Evolutionary conservation across 1,284 basidiomycete species (phyloP).

Genomic region (Sporisorium exsertum): DNA sequence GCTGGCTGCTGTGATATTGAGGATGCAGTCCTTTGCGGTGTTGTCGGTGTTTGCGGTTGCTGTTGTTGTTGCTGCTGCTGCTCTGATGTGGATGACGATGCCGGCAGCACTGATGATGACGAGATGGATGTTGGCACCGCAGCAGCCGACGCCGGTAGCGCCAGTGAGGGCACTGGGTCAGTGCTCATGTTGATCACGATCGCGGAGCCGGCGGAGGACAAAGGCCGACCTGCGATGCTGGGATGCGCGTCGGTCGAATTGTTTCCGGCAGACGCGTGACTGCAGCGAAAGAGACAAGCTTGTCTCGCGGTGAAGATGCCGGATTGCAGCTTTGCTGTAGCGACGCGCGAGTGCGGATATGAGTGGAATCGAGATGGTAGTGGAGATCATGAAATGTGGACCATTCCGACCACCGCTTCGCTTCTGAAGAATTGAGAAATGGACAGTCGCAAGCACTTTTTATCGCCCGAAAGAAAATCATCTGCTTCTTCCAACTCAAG

Average conservation of each 20-base stretch:
- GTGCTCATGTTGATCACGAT: constrained; percentile 21
- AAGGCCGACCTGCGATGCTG: not conserved
- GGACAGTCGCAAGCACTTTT: constrained; percentile 8
- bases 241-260: not conserved
- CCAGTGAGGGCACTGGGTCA: constrained; percentile 28
- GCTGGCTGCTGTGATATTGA: constrained; percentile 7
- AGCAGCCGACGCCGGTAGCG: constrained; percentile 29
- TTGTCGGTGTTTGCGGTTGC: constrained; percentile 10
- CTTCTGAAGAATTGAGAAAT: constrained; percentile 11
- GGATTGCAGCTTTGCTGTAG: constrained; percentile 11
- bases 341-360: constrained; percentile 13
- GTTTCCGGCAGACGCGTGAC: not conserved
- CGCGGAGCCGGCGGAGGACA: constrained; percentile 2
- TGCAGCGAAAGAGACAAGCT: not conserved
- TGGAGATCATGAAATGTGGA: constrained; percentile 13
- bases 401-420: not conserved
- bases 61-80: constrained; percentile 17
- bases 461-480: constrained; percentile 26
- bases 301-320: not conserved
- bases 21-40: constrained; percentile 16
- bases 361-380: constrained; percentile 23
- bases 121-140: not conserved
- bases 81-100: constrained; percentile 4
- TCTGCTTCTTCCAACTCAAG: no score
- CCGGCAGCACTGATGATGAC: not conserved